Base-by-base conservation (phyloP, 257 asterid species). In the Capsicum chinense region DNA sequence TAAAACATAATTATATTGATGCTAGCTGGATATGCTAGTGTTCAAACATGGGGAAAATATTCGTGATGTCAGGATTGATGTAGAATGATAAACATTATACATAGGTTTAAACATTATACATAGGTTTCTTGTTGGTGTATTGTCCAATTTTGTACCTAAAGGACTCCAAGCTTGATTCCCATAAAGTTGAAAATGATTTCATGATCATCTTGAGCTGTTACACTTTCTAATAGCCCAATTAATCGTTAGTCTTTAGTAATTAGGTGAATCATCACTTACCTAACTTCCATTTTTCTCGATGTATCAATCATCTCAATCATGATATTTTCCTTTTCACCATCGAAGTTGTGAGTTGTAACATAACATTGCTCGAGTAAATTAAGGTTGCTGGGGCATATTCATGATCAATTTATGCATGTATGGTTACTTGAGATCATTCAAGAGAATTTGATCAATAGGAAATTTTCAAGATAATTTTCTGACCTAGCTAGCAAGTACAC, bases 121-220 rank as follows among this genome's bases (percentile, higher is more conserved):
- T 21, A 52, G 44, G 62, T 50, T 50, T 73, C 42, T 48, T 76
- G 63, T 76, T 52, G 62, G n/a, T 52, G 26, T 76, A 12, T 21
- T 50, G 26, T 76, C 60, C 39, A 76, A 50, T 21, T 52, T 52
- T 26, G 14, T 68, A 37, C 54, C 7, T 52, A 44, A 7, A 76
- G 8, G 47, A 76, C 58, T 13, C 6, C 0, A 21, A 21, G 13
- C 48, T 74, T 71, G 9, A 71, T 50, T 73, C 21, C 26, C 21
- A 26, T 21, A 21, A 76, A 13, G 63, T 76, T 76, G 81, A 52
- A 52, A 76, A 52, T 76, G 64, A 76, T 52, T 52, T 52, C 14
- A 76, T 76, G 81, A 52, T 52, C 54, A 26, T 52, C 26, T 76
- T 50, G 63, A 14, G 19, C 7, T 21, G 54, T 21, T 13, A 8